These are phyloP conservation scores for Elymus sibiricus DNA, from an alignment of 176 grass and related monocot species.

Conservation along the genomic window DNA sequence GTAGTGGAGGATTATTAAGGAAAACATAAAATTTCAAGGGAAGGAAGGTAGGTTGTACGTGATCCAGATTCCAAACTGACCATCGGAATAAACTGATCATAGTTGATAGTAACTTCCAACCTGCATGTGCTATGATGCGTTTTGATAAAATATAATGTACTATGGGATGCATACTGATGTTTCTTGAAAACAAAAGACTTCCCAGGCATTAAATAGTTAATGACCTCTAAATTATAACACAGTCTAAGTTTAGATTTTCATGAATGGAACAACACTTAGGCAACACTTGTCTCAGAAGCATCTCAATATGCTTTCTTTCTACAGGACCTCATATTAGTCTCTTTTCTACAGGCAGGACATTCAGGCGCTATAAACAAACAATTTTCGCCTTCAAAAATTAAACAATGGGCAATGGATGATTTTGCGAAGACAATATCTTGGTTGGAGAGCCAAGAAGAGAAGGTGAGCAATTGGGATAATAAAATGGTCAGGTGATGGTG, in stretches of 20 bases:
- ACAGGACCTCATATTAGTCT: neutral
- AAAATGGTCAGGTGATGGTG: neutral
- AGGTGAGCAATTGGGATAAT: constrained; percentile 45
- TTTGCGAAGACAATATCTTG: constrained; percentile 68
- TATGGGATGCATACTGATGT: neutral
- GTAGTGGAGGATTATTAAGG: neutral
- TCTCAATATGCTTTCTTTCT: constrained; percentile 3
- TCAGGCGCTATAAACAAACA: constrained; percentile 12
- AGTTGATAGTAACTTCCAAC: neutral
- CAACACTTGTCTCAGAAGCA: neutral
- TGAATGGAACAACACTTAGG: neutral
- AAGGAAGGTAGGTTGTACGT: neutral
- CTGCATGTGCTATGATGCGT: neutral
- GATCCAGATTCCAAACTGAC: neutral
- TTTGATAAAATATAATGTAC: neutral
- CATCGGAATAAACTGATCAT: neutral
- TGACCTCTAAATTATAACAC: neutral
- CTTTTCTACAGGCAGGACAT: constrained; percentile 40
- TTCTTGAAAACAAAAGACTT: neutral
- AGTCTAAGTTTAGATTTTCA: neutral
- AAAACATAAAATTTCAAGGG: too few species aligned
- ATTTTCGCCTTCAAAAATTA: constrained; percentile 75
- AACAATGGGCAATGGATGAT: constrained; percentile 82
- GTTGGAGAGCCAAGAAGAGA: constrained; percentile 93
- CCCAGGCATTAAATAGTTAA: neutral